phyloP scores from a whole-genome alignment of 2,329 filamentous ascomycete species.

The Curvularia verruculosa region DNA sequence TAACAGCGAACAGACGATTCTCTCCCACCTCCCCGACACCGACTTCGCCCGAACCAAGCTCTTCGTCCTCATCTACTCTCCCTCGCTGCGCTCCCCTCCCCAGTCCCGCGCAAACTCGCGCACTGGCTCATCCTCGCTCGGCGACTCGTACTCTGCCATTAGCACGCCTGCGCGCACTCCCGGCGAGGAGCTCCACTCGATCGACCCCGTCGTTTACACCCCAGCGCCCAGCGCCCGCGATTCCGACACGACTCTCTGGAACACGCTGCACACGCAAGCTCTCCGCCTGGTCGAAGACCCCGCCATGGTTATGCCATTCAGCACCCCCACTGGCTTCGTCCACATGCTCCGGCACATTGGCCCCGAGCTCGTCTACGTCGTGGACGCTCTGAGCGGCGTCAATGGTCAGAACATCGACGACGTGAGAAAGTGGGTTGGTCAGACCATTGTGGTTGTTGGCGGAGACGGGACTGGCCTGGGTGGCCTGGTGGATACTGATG shows the following conservation, averaged over 20 bases:
- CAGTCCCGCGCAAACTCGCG: conserved; percentile 34
- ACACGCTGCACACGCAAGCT: conserved; percentile 80
- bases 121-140: conserved; percentile 62
- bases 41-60: conserved; percentile 76
- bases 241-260: conserved; percentile 65
- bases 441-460: conserved; percentile 65
- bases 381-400: conserved; percentile 79
- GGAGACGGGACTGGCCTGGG: conserved; percentile 52
- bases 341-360: conserved; percentile 86
- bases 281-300: conserved; percentile 80
- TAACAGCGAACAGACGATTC: conserved; percentile 61
- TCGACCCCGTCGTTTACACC: conserved; percentile 50
- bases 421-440: conserved; percentile 65
- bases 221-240: conserved; percentile 44
- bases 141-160: conserved; percentile 90
- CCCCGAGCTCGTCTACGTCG: conserved; percentile 85
- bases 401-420: conserved; percentile 76
- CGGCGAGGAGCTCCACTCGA: conserved; percentile 60
- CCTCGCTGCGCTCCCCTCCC: conserved; percentile 71
- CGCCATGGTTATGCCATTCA: conserved; percentile 87
- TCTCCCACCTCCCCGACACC: conserved; percentile 84
- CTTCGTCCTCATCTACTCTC: conserved; percentile 89
- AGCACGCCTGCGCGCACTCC: conserved; percentile 70
- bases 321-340: conserved; percentile 78
- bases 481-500: conserved; percentile 65